Conservation (phyloP, 2,329 filamentous ascomycete genomes). For the Akanthomyces muscarius region DNA sequence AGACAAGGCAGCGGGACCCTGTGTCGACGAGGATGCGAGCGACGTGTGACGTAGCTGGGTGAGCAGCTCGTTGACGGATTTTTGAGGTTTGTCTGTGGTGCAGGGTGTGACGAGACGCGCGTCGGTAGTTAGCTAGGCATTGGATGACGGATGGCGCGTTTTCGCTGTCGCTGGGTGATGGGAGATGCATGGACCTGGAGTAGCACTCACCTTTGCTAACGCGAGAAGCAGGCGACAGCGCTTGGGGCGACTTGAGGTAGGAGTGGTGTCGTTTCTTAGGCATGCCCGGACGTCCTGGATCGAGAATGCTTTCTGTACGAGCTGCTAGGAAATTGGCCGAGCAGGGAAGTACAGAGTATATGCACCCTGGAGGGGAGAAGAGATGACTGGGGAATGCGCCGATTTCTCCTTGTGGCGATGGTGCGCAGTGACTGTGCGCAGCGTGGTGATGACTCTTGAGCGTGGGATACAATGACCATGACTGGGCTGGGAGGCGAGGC, state of each 20-base stretch:
- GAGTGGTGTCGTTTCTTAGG: conserved; percentile 60
- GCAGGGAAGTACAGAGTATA: neutral
- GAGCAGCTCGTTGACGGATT: conserved; percentile 57
- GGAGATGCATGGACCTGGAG: conserved; percentile 13
- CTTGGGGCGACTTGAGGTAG: conserved; percentile 52
- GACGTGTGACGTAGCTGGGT: conserved; percentile 50
- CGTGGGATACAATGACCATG: neutral
- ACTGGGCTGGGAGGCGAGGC: too few species aligned
- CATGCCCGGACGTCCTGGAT: conserved; percentile 39
- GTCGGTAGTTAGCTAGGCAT: conserved; percentile 23
- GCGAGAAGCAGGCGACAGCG: conserved; percentile 43
- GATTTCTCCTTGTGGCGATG: neutral
- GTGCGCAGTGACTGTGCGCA: neutral
- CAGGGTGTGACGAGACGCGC: conserved; percentile 11
- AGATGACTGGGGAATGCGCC: neutral
- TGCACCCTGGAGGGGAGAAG: neutral
- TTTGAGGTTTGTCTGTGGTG: conserved; percentile 31
- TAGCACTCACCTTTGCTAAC: conserved; percentile 6
- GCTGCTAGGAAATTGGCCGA: neutral
- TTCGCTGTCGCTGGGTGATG: conserved; percentile 24
- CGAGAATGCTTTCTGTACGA: neutral
- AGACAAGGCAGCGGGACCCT: conserved; percentile 20
- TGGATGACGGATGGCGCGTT: neutral
- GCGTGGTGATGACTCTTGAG: neutral
- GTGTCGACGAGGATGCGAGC: conserved; percentile 26